Percentiles rank a stretch among this genome's conserved stretches.
Evolutionary conservation across 2,329 filamentous ascomycete genomes (phyloP).

Genomic region (Hymenoscyphus salicellus): DNA sequence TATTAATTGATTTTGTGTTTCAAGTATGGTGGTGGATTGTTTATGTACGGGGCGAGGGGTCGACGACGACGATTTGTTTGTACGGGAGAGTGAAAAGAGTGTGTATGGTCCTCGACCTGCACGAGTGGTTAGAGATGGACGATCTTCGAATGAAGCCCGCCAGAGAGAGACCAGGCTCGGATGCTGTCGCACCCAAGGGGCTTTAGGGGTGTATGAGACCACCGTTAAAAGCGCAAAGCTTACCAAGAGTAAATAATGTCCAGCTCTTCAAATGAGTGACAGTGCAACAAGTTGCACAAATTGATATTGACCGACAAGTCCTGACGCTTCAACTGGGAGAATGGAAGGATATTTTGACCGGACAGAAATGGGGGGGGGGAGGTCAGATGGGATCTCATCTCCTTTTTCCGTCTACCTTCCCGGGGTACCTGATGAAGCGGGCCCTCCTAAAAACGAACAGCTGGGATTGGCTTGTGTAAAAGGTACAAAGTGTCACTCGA

Average conservation of each 20-base stretch:
- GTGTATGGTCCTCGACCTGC: slow-evolving; percentile 1
- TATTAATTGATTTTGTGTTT: not conserved
- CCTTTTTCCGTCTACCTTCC: not conserved
- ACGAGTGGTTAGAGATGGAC: not conserved
- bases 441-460: not conserved
- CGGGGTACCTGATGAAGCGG: not conserved
- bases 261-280: not conserved
- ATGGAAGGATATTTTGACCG: not conserved
- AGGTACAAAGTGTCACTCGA: not conserved
- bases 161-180: not conserved
- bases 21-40: not conserved
- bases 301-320: not conserved
- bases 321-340: not conserved
- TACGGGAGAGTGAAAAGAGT: not conserved
- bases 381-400: not conserved
- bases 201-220: not conserved
- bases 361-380: not conserved
- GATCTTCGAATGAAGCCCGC: not conserved
- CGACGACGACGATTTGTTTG: not conserved
- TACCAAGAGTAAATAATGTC: slow-evolving; percentile 1
- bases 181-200: not conserved
- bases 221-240: not conserved
- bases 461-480: not conserved
- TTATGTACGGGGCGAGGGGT: not conserved
- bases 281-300: not conserved